phyloP scores from a whole-genome alignment of 1,284 basidiomycete genomes.

The Rhodotorula sp. region DNA sequence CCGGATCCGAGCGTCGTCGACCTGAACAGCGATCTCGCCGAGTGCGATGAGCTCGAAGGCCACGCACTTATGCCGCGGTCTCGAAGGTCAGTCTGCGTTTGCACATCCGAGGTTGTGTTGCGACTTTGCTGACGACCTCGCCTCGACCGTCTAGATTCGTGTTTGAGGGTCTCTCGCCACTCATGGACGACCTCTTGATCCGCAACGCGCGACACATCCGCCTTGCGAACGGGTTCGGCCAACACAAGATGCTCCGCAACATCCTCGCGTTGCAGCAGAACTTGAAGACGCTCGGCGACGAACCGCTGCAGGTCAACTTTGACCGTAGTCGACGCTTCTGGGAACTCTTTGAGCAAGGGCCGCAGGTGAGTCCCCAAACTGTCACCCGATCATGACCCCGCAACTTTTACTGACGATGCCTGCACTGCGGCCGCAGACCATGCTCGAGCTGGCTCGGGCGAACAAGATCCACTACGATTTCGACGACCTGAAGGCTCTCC shows the following conservation, averaged over 20 bases:
- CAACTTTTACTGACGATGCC: too few relatives aligned
- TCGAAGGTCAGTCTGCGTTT: neutral
- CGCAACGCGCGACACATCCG: conserved; percentile 69
- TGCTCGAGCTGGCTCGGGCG: conserved; percentile 66
- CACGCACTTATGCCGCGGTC: conserved; percentile 52
- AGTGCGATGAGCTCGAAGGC: conserved; percentile 70
- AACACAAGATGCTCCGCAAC: conserved; percentile 85
- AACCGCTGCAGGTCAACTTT: conserved; percentile 65
- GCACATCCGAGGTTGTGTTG: neutral
- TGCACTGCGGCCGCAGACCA: conserved; percentile 55
- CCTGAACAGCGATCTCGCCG: conserved; percentile 75
- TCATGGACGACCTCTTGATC: conserved; percentile 82
- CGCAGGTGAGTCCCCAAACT: conserved; percentile 59
- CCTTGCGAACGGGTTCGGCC: conserved; percentile 70
- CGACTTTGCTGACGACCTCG: neutral
- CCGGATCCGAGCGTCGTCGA: conserved; percentile 88
- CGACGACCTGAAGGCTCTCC: conserved; percentile 85
- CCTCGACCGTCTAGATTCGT: conserved; percentile 61
- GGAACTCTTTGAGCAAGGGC: conserved; percentile 68
- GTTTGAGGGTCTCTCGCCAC: conserved; percentile 78
- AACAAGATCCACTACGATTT: conserved; percentile 63
- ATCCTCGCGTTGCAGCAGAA: conserved; percentile 90
- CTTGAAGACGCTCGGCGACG: conserved; percentile 69
- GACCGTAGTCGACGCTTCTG: conserved; percentile 76
- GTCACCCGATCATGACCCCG: too few relatives aligned